A percentile compares a stretch with the other conserved stretches of the same genome.
These are phyloP conservation scores for Amanita muscaria DNA, from an alignment of 768 basidiomycete species.

Conservation along the genomic window DNA sequence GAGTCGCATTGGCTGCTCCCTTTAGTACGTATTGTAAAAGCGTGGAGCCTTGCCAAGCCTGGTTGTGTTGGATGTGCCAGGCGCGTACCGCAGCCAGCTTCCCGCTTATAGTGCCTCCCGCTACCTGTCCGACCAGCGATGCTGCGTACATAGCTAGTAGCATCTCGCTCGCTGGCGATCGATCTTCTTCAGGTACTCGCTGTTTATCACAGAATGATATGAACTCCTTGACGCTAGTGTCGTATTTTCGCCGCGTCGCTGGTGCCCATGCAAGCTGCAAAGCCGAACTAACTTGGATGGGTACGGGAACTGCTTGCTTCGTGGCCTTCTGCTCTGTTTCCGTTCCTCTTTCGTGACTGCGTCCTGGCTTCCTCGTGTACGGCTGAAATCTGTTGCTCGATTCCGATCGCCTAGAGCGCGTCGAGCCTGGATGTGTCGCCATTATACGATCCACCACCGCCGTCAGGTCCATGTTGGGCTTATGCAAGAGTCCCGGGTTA, in stretches of 20 bases:
- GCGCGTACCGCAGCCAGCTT: background rate
- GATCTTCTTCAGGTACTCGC: background rate
- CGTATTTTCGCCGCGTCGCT: background rate
- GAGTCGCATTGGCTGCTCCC: conserved; percentile 15
- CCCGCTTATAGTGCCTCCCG: background rate
- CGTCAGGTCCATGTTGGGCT: no score
- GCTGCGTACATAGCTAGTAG: background rate
- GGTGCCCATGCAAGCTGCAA: background rate
- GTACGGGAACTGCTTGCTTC: no score
- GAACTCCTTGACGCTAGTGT: background rate
- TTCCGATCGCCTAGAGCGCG: no score
- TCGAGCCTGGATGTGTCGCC: no score
- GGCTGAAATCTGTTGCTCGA: no score
- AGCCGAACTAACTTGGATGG: no score
- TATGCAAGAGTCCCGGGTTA: no score
- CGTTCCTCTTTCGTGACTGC: no score
- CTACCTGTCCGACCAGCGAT: background rate
- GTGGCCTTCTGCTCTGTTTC: no score
- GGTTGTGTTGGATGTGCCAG: background rate
- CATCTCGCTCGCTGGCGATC: background rate
- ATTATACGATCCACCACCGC: no score
- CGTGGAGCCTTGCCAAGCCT: background rate
- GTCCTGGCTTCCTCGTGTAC: no score
- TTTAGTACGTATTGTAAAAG: background rate
- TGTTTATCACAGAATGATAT: background rate